Evolutionary conservation across 108 stramenopile species (phyloP).

Genomic region (Pseudonitzschia pungens): DNA sequence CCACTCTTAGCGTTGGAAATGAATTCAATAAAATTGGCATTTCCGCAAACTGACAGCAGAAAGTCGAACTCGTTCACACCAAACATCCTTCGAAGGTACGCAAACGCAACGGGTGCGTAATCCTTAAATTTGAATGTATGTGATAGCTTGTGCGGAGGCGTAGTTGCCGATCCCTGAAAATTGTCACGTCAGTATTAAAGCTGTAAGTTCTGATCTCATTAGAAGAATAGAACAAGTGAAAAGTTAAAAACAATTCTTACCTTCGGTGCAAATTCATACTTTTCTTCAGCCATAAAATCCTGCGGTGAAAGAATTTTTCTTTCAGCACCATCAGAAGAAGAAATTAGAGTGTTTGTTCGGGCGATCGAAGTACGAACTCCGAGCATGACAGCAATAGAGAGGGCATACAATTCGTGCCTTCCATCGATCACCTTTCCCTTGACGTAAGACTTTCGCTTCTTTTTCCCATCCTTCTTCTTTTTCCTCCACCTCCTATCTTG

Average conservation of each 20-base stretch:
- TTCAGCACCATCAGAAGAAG: conserved; percentile 38
- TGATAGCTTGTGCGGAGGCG: conserved; percentile 92
- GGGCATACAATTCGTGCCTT: conserved; percentile 91
- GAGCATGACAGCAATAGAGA: conserved; percentile 97
- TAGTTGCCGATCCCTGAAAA: conserved; percentile 68
- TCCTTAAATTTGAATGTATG: conserved; percentile 99
- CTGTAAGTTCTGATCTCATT: too few relatives aligned
- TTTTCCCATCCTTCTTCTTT: conserved; percentile 42
- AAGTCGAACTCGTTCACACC: conserved; percentile 93
- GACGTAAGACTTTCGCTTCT: conserved; percentile 64
- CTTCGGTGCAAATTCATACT: conserved; percentile 90
- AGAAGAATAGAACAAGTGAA: too few relatives aligned
- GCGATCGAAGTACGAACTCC: conserved; percentile 90
- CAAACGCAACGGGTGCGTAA: conserved; percentile 90
- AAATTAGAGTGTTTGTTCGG: conserved; percentile 65
- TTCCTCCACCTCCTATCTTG: conserved; percentile 41
- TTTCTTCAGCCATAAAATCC: conserved; percentile 92
- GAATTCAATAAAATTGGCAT: conserved; percentile 98
- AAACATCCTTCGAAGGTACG: conserved; percentile 85
- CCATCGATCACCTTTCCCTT: conserved; percentile 93
- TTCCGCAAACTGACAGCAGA: conserved; percentile 92
- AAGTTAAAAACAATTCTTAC: conserved; percentile 19
- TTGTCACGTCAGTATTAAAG: background rate
- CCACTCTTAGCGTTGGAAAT: conserved; percentile 98
- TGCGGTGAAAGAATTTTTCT: conserved; percentile 60